Conservation (phyloP, 2,329 filamentous ascomycete genomes). For the Xylariaceae sp. region DNA sequence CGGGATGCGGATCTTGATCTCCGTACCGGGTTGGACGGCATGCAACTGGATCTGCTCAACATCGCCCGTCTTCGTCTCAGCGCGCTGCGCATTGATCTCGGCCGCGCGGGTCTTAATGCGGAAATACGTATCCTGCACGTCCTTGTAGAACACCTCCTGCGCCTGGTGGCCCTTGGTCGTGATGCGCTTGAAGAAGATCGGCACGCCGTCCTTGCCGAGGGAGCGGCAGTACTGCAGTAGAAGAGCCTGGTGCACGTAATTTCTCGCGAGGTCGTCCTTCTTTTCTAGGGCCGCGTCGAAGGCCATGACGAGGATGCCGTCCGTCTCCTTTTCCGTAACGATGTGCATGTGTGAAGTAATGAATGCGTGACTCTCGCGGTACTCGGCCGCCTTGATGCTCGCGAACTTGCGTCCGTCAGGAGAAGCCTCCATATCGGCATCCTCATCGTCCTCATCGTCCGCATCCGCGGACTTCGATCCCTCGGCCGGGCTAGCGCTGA, state of each 20-base stretch:
- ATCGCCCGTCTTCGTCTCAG: constrained; percentile 47
- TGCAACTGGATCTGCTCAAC: constrained; percentile 98
- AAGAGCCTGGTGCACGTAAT: constrained; percentile 89
- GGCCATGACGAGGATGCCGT: constrained; percentile 83
- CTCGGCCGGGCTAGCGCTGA: constrained; percentile 33
- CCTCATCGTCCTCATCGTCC: constrained; percentile 55
- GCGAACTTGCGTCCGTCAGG: constrained; percentile 76
- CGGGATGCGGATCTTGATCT: constrained; percentile 83
- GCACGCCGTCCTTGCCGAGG: constrained; percentile 80
- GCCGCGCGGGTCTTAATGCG: constrained; percentile 72
- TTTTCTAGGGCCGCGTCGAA: constrained; percentile 81
- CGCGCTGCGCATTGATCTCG: constrained; percentile 59
- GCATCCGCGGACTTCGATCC: constrained; percentile 43
- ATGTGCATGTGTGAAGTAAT: constrained; percentile 74
- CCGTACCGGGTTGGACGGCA: constrained; percentile 86
- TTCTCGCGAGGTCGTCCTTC: constrained; percentile 69
- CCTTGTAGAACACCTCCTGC: constrained; percentile 83
- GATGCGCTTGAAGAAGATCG: constrained; percentile 93
- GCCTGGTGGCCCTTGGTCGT: constrained; percentile 86
- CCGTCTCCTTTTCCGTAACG: constrained; percentile 78
- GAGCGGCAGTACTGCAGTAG: constrained; percentile 92
- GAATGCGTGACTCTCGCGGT: constrained; percentile 67
- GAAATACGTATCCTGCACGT: constrained; percentile 82
- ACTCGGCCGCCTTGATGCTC: constrained; percentile 69
- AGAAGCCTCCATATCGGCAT: constrained; percentile 61